A percentile compares a stretch with the other conserved stretches of the same genome.
Evolutionary conservation across 768 basidiomycete species (phyloP).

Genomic region (Fomitopsis pulvina): DNA sequence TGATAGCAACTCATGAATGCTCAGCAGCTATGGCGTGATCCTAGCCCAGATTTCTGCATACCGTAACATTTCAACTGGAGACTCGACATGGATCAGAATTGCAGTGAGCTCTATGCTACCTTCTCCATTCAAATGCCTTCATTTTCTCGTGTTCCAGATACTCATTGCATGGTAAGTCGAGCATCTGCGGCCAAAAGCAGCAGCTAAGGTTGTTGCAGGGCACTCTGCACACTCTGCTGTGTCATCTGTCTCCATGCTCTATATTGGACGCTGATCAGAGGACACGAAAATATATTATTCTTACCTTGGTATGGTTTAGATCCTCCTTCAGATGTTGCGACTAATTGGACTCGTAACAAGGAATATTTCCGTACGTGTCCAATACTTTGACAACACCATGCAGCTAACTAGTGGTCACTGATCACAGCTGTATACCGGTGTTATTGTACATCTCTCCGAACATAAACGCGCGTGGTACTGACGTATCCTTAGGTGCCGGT

Average conservation of each 20-base stretch:
- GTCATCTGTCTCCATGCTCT: not conserved
- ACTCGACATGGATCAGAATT: not conserved
- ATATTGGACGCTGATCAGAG: not conserved
- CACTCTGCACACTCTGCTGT: not conserved
- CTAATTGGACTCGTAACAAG: not conserved
- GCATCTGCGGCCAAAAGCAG: too few species aligned
- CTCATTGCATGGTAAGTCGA: not conserved
- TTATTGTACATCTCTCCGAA: not conserved
- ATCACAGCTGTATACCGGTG: not conserved
- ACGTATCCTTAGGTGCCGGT: not conserved
- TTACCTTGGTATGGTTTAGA: not conserved
- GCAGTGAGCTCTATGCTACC: not conserved
- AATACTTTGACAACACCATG: too few species aligned
- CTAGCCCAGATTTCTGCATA: not conserved
- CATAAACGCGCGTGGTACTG: not conserved
- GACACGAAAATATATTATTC: not conserved
- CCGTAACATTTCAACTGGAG: not conserved
- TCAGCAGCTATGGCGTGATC: not conserved
- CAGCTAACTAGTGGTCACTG: too few species aligned
- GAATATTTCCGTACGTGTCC: slow-evolving; percentile 2
- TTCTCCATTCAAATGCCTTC: too few species aligned
- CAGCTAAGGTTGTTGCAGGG: too few species aligned
- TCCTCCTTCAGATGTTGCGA: not conserved
- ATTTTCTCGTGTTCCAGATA: not conserved
- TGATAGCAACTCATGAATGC: not conserved